phyloP scores from a whole-genome alignment of 2,329 filamentous ascomycete species.

The Cladorrhinum sp. region DNA sequence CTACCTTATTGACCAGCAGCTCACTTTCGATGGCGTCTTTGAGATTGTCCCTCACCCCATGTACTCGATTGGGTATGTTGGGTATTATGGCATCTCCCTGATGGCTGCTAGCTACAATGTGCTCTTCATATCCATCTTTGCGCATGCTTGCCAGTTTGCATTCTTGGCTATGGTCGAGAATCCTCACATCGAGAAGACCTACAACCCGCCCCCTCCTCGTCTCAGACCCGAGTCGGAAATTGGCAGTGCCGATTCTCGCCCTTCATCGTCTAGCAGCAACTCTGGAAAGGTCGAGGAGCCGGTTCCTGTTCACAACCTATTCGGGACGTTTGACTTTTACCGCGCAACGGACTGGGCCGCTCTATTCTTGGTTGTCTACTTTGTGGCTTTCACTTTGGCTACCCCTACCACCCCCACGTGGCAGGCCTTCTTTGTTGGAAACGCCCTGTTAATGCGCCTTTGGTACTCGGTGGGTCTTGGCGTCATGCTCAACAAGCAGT shows the following conservation, averaged over 20 bases:
- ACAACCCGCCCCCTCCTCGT: conserved; percentile 83
- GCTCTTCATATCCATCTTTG: conserved; percentile 91
- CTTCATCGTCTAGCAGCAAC: conserved; percentile 4
- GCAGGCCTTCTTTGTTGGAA: conserved; percentile 75
- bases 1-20: conserved; percentile 93
- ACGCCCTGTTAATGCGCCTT: conserved; percentile 78
- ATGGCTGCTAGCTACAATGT: conserved; percentile 98
- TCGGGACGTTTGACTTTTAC: conserved; percentile 90
- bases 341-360: conserved; percentile 81
- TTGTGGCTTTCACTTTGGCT: conserved; percentile 68
- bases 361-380: conserved; percentile 71
- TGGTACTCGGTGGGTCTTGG: conserved; percentile 93
- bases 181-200: conserved; percentile 96
- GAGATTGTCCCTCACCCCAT: conserved; percentile 98
- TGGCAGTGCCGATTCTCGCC: conserved; percentile 25
- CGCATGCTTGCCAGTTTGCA: conserved; percentile 89
- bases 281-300: conserved; percentile 40
- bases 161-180: conserved; percentile 93
- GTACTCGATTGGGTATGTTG: conserved; percentile 97
- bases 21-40: conserved; percentile 98
- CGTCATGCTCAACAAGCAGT: conserved; percentile 79
- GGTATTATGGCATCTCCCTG: conserved; percentile 96
- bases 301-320: conserved; percentile 73
- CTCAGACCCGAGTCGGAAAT: conserved; percentile 42
- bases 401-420: conserved; percentile 75